Evolutionary conservation across 1,284 basidiomycete species (phyloP), one percentile per base, ranked within the genome.

Genomic region (Naganishia cerealis): DNA sequence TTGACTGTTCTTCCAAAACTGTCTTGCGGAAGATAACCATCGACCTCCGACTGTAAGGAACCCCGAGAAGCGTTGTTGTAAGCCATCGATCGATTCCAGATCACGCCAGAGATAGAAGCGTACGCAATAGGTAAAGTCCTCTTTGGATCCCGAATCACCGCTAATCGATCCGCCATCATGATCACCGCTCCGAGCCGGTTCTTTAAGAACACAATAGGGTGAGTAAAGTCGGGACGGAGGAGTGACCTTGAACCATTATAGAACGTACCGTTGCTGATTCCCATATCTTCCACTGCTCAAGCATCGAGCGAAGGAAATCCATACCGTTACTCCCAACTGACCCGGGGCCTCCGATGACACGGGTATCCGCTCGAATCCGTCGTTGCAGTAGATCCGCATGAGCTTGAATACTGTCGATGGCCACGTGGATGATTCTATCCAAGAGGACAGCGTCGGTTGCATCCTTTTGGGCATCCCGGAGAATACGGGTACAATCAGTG

Each of bases 1-100:
- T 61, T 24, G 63, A 50, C 48, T 65, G 57, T 29, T 69, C 67
- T 29, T 46, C 56, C 56, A 69, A 42, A 1, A 65, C 63, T 7
- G 39, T 50, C 29, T 59, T 36, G 29, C 42, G 33, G 57, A 69
- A 69, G 12, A 57, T 36, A 13, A 36, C 18, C n/a, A 38, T 33
- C 8, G 62, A 33, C 12, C 46, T 33, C 12, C 36, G 42, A 16
- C 61, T 65, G 24, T 33, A 29, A 4, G 12, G 21, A 5, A 57
- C 10, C 24, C 50, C n/a, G 18, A 53, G 50, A 36, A 39, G 24
- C 15, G 8, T 13, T 38, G 7, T 65, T 39, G 48, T 52, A 65
- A 7, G 26, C 33, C 38, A 1, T 65, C 61, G 36, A 65, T 33
- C 16, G 18, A 38, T 54, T 29, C 50, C 36, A 38, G 16, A 65